These are phyloP conservation scores for Chytridium lagenaria DNA, from an alignment of 371 early-diverging fungal genomes.

Conservation along the genomic window DNA sequence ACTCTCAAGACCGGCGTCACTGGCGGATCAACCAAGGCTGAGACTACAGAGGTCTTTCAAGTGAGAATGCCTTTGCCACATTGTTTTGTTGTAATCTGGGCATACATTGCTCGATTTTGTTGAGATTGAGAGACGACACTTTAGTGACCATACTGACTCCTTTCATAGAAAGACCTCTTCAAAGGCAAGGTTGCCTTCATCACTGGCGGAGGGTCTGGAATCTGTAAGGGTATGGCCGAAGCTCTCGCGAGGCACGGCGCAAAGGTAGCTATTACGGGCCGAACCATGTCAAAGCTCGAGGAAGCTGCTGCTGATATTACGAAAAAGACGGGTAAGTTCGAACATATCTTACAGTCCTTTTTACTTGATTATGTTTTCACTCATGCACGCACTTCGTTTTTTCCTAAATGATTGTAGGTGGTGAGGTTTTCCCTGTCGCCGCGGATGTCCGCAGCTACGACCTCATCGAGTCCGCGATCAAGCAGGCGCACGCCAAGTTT, in stretches of 20 bases:
- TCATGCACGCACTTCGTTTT: not conserved
- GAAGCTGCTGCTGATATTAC: slow-evolving; percentile 72
- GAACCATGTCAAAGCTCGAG: slow-evolving; percentile 61
- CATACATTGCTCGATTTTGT: too few species aligned
- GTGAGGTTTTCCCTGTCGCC: slow-evolving; percentile 29
- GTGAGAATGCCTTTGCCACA: too few species aligned
- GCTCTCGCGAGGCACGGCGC: slow-evolving; percentile 77
- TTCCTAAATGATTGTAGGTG: not conserved
- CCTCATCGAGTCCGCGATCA: slow-evolving; percentile 68
- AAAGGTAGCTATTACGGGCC: slow-evolving; percentile 59
- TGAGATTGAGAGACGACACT: too few species aligned
- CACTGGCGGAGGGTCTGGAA: slow-evolving; percentile 74
- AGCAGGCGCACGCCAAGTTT: slow-evolving; percentile 65
- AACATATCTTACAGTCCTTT: not conserved
- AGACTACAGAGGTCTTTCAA: slow-evolving; percentile 8
- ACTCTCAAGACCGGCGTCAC: slow-evolving; percentile 26
- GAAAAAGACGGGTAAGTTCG: slow-evolving; percentile 57
- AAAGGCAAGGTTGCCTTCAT: slow-evolving; percentile 66
- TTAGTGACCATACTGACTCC: not conserved
- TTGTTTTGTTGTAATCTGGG: too few species aligned
- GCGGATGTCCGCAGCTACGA: slow-evolving; percentile 64
- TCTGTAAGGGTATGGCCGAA: slow-evolving; percentile 80
- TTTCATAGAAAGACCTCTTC: slow-evolving; percentile 32
- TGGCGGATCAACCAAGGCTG: slow-evolving; percentile 1
- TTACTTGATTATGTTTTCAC: not conserved